A percentile compares a stretch with the other conserved stretches of the same genome.
Evolutionary conservation across 257 asterid genomes (phyloP).

Genomic region (Avicennia marina): DNA sequence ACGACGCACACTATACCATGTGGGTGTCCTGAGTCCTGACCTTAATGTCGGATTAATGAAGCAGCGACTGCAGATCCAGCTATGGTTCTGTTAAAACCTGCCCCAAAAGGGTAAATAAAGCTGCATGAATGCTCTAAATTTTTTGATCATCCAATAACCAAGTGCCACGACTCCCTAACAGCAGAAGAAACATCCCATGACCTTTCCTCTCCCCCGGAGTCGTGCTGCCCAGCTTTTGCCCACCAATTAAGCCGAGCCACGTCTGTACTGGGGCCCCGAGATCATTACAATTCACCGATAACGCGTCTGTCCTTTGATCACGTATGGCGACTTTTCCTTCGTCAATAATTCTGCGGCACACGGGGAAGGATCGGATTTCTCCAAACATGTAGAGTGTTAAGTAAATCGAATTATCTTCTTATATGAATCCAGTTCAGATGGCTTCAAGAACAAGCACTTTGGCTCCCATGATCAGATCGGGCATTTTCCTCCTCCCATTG

Average conservation of each 20-base stretch:
- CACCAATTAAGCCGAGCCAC: slow-evolving; percentile 24
- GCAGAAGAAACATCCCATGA: neutral
- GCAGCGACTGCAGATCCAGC: no score
- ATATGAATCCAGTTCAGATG: neutral
- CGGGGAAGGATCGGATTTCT: no score
- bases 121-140: neutral
- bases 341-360: slow-evolving; percentile 29
- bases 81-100: no score
- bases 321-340: neutral
- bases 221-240: neutral
- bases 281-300: slow-evolving; percentile 11
- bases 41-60: no score
- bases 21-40: no score
- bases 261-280: neutral
- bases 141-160: neutral
- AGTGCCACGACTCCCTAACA: slow-evolving; percentile 10
- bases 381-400: neutral
- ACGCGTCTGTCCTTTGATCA: slow-evolving; percentile 11
- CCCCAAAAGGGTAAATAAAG: neutral
- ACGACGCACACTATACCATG: no score
- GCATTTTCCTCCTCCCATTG: neutral
- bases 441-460: neutral
- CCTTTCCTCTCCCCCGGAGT: neutral
- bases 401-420: neutral
- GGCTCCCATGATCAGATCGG: neutral